Evolutionary conservation across 345 rosid species (phyloP), one percentile per base, ranked within the genome.

Genomic region (Euphorbia pulcherrima): DNA sequence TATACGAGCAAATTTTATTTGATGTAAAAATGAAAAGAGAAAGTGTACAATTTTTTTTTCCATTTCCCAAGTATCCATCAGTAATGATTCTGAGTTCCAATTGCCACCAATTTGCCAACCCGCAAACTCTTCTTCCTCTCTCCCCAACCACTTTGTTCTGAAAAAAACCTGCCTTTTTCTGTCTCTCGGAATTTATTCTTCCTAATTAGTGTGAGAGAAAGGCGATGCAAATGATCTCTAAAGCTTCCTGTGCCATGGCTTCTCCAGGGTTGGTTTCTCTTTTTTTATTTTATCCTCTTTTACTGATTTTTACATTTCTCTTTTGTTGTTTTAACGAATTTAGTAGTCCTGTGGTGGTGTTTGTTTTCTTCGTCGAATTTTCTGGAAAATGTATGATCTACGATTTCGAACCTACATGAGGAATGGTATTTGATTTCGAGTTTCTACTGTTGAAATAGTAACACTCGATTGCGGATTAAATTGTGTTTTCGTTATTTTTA

Each of bases 201-300:
- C 30, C n/a, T 26, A 64, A 68, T 74, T 23, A n/a, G n/a, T 2
- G 16, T 13, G 37, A 14, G 72, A 30, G 57, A 7, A 68, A 24
- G 75, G 85, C 40, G 74, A 84, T 86, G 90, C 90, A 87, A 61
- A 78, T 84, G 77, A 87, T 92, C 80, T 81, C 84, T 44, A 90
- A 85, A 77, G 91, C 91, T 64, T 92, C 98, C 54, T 88, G 80
- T 69, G 74, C 85, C 58, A 85, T 85, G 88, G 83, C 96, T 57
- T 87, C 95, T 78, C 92, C 24, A 83, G 78, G 91, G 96, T 92
- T 61, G 65, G 75, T 58, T 67, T 4, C 41, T 26, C 5, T 18
- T 59, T 33, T n/a, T n/a, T 44, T 40, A 41, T 4, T 23, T 67
- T 9, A 23, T 53, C n/a, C n/a, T n/a, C n/a, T 53, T 16, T 26